These are phyloP conservation scores for Aspergillus spinulosporus DNA, from an alignment of 2,329 filamentous ascomycete species.

Conservation along the genomic window DNA sequence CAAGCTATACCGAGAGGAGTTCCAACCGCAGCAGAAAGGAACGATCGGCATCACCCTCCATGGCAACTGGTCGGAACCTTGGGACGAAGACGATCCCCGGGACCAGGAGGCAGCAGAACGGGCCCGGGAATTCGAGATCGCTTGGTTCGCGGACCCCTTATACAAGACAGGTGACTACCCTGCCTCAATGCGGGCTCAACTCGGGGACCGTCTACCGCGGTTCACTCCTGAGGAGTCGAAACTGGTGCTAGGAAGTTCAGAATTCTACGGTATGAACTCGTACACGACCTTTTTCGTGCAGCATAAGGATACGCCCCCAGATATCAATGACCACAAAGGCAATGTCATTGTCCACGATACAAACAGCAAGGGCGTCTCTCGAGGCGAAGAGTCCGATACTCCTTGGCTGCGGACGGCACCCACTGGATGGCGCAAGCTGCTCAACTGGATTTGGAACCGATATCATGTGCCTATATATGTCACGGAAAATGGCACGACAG, in stretches of 20 bases:
- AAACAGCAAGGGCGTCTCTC: constrained; percentile 67
- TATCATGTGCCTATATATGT: constrained; percentile 76
- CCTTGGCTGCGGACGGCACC: constrained; percentile 74
- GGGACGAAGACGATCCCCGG: constrained; percentile 68
- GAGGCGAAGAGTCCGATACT: constrained; percentile 75
- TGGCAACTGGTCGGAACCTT: constrained; percentile 72
- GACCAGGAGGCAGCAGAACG: constrained; percentile 72
- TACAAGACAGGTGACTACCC: constrained; percentile 75
- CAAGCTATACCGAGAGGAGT: constrained; percentile 73
- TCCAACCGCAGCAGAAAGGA: constrained; percentile 67
- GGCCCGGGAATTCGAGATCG: constrained; percentile 78
- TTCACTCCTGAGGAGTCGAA: constrained; percentile 69
- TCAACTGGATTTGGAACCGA: constrained; percentile 70
- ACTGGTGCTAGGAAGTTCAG: constrained; percentile 73
- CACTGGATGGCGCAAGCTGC: constrained; percentile 68
- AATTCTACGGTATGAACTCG: constrained; percentile 88
- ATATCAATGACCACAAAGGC: constrained; percentile 66
- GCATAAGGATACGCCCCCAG: constrained; percentile 58
- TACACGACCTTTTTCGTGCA: constrained; percentile 82
- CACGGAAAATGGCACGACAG: constrained; percentile 78
- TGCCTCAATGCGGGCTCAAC: constrained; percentile 72
- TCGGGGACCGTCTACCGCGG: constrained; percentile 71
- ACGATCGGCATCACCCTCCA: constrained; percentile 81
- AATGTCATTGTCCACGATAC: constrained; percentile 68
- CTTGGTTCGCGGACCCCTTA: constrained; percentile 79